These are phyloP conservation scores for Amylocystis lapponica DNA, from an alignment of 768 basidiomycete genomes.

Conservation along the genomic window DNA sequence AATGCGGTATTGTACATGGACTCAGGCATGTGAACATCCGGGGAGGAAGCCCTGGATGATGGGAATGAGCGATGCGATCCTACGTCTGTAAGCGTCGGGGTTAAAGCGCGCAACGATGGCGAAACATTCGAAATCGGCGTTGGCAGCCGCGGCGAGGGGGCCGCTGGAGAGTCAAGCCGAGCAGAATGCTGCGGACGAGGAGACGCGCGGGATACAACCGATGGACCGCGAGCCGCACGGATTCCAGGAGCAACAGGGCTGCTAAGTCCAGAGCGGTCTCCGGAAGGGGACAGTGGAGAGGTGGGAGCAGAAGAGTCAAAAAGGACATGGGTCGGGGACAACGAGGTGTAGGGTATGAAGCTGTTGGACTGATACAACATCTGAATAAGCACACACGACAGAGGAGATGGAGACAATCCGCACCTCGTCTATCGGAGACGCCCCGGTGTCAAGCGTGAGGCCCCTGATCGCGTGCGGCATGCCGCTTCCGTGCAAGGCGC, in stretches of 20 bases:
- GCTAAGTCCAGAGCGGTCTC: background rate
- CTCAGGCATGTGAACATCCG: constrained; percentile 9
- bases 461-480: constrained; percentile 7
- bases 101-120: constrained; percentile 7
- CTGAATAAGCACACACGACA: background rate
- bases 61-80: constrained; percentile 4
- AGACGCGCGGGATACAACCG: no score
- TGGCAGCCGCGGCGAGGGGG: constrained; percentile 4
- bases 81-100: constrained; percentile 5
- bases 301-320: constrained; percentile 29
- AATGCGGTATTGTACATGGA: constrained; percentile 17
- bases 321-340: constrained; percentile 44
- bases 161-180: background rate
- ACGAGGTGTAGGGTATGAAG: constrained; percentile 39
- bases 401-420: constrained; percentile 8
- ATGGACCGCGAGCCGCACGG: no score
- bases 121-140: constrained; percentile 12
- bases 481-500: constrained; percentile 29
- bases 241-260: background rate
- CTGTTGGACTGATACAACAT: constrained; percentile 35
- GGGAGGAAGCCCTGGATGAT: constrained; percentile 10
- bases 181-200: constrained; percentile 4
- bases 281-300: background rate
- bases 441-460: constrained; percentile 26
- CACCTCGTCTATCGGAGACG: constrained; percentile 45